Conservation (phyloP, 768 basidiomycete genomes). For the Psilocybe sp. region DNA sequence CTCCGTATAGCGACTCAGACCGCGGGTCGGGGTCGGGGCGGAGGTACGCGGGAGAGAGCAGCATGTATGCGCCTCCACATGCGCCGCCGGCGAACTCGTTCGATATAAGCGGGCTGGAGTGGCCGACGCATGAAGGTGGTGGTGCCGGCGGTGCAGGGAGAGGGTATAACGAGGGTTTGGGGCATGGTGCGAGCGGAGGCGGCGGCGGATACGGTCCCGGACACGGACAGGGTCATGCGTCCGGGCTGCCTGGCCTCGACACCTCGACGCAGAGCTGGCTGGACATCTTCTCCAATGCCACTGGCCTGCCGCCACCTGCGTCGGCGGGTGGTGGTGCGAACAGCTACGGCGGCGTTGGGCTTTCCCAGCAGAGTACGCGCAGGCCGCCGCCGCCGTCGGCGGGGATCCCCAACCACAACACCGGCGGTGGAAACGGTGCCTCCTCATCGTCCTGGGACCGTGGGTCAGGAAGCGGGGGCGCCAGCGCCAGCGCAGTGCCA, state of each 20-base stretch:
- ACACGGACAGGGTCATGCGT: background rate
- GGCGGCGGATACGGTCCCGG: background rate
- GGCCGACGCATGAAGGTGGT: constrained; percentile 14
- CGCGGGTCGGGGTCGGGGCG: constrained; percentile 20
- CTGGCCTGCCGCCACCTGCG: background rate
- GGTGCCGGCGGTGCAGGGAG: background rate
- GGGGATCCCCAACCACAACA: background rate
- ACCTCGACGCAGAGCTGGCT: constrained; percentile 8
- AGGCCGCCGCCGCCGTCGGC: no score
- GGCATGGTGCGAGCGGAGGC: background rate
- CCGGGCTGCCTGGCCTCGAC: background rate
- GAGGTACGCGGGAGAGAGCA: constrained; percentile 29
- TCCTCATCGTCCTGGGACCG: background rate
- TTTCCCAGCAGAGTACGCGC: no score
- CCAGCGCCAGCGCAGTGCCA: background rate
- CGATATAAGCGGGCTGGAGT: constrained; percentile 9
- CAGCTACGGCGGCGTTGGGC: no score
- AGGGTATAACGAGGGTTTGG: background rate
- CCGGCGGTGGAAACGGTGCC: background rate
- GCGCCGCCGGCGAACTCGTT: background rate
- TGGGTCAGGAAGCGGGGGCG: no score
- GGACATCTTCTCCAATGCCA: constrained; percentile 10
- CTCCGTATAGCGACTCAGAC: no score
- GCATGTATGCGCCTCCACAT: constrained; percentile 10
- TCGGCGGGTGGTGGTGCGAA: no score